phyloP scores from a whole-genome alignment of 768 basidiomycete genomes.

The Pleurotus citrinopileatus region DNA sequence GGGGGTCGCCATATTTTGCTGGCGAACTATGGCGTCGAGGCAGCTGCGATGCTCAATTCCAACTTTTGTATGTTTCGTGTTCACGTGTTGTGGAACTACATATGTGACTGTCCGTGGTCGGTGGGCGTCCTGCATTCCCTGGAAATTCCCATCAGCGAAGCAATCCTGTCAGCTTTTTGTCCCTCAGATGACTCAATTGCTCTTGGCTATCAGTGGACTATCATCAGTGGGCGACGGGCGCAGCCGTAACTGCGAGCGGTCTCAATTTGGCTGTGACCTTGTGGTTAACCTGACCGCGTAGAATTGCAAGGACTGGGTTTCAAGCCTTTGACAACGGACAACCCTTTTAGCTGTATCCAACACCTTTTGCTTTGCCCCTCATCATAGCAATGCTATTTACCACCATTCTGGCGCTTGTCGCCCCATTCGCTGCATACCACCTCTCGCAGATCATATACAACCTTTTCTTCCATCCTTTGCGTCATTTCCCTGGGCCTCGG shows the following conservation, averaged over 20 bases:
- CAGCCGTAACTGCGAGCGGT: neutral
- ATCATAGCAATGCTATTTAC: neutral
- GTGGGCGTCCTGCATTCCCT: neutral
- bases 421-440: neutral
- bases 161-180: neutral
- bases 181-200: neutral
- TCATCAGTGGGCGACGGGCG: neutral
- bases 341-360: neutral
- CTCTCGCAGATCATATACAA: slow-evolving; percentile 12
- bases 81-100: neutral
- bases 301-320: neutral
- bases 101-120: neutral
- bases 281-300: neutral
- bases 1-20: too few relatives aligned
- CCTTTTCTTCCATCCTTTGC: slow-evolving; percentile 24
- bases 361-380: neutral
- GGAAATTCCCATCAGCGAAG: neutral
- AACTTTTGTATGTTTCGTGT: too few relatives aligned
- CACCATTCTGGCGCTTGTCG: neutral
- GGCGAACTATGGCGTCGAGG: too few relatives aligned
- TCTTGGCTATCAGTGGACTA: neutral
- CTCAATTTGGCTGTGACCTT: neutral
- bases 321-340: neutral
- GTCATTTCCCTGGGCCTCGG: slow-evolving; percentile 25
- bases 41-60: too few relatives aligned